Base-by-base conservation (phyloP, 495 filamentous ascomycete genomes). In the Penicillium macrosclerotiorum region DNA sequence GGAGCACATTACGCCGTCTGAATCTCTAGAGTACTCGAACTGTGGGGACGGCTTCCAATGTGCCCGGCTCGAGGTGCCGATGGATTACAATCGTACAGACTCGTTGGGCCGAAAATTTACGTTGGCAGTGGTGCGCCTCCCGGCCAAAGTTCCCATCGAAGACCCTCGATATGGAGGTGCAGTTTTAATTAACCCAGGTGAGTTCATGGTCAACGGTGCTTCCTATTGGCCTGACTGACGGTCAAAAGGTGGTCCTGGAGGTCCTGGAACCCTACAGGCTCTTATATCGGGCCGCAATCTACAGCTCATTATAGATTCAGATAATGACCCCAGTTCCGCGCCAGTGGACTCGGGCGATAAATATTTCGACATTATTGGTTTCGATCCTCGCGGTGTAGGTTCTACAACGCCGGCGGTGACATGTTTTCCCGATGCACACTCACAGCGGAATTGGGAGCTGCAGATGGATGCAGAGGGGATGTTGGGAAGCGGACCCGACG, bases 361-460 rank as follows among this genome's bases (percentile, higher is more conserved):
- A 29, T 73, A 76, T 42, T 82, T 68, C 49, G 80, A 83, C 42
- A 69, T 82, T 17, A 65, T 83, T 30, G 69, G 73, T 0, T 81
- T 80, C 41, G 79, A 82, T 55, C 76, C 78, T 7, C 67, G 79
- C 1, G 78, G 79, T 0, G 69, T 81, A 13, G 73, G 71, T n/a
- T 64, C 68, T 12, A 75, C 76, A 1, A 69, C 65, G 0, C 79
- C 79, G 1, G 51, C 56, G 1, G 65, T 74, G 22, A 64, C 62
- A 13, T 83, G 79, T 53, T 77, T 81, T 18, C 69, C 73, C 0
- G 56, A 68, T 27, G 45, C 64, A 2, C 51, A 59, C 5, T 63
- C 67, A 6, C 68, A 70, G 47, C 55, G 52, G 31, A 61, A 61
- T 25, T 73, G 68, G 60, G 68, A 75, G 24, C 42, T 67, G 41